Evolutionary conservation across 306 rosid species (phyloP).

Genomic region (Casuarina equisetifolia): DNA sequence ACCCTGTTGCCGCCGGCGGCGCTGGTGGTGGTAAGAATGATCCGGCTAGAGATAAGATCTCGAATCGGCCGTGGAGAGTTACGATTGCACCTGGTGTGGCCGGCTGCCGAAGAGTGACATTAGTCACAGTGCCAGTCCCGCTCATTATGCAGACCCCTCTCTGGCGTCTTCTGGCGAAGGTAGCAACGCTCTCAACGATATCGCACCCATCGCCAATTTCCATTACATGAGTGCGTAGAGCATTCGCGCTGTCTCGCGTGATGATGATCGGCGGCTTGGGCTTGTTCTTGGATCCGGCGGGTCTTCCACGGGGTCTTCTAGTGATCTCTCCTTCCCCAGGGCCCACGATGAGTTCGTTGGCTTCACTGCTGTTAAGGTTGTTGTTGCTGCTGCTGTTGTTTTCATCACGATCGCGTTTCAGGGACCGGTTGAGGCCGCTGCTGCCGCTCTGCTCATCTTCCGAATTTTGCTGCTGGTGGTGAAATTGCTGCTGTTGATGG

Average conservation of each 20-base stretch:
- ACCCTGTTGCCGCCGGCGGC: conserved; percentile 75
- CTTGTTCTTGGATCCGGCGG: conserved; percentile 95
- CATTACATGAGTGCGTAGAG: conserved; percentile 89
- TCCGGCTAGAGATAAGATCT: conserved; percentile 82
- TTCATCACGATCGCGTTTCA: conserved; percentile 60
- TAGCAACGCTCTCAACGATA: conserved; percentile 74
- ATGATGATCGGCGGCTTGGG: conserved; percentile 96
- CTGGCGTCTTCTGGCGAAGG: conserved; percentile 85
- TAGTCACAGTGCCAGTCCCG: conserved; percentile 87
- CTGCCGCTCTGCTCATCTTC: conserved; percentile 86
- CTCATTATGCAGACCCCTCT: conserved; percentile 93
- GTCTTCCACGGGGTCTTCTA: conserved; percentile 81
- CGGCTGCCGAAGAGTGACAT: conserved; percentile 82
- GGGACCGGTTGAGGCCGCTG: conserved; percentile 51
- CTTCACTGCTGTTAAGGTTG: conserved; percentile 28
- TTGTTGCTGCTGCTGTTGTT: conserved; percentile 35
- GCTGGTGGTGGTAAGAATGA: conserved; percentile 93
- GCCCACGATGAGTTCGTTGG: conserved; percentile 30
- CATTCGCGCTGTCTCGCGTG: conserved; percentile 93
- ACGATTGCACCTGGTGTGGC: conserved; percentile 84
- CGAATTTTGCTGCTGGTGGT: conserved; percentile 51
- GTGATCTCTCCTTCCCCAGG: conserved; percentile 53
- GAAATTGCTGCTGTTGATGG: conserved; percentile 46
- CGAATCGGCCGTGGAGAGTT: conserved; percentile 83
- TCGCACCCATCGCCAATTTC: conserved; percentile 91